Evolutionary conservation across 345 rosid genomes (phyloP).

Genomic region (Pistacia vera): DNA sequence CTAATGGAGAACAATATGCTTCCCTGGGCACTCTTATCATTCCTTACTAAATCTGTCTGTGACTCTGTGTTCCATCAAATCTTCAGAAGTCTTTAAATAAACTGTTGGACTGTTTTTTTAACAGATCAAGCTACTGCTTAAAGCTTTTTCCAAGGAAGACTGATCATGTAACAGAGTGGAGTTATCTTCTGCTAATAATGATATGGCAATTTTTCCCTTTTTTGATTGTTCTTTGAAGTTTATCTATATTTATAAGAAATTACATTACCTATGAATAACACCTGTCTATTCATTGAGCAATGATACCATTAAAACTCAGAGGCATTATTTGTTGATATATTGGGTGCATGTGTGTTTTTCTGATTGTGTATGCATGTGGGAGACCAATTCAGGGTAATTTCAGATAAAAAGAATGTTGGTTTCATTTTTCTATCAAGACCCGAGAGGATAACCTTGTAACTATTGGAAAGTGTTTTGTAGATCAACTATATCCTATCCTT

Average conservation of each 20-base stretch:
- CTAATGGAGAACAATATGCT: neutral
- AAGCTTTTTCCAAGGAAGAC: neutral
- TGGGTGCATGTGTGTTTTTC: neutral
- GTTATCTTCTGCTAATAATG: neutral
- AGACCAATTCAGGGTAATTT: neutral
- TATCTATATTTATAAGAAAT: neutral
- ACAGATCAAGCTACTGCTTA: neutral
- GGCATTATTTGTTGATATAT: neutral
- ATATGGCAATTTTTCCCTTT: neutral
- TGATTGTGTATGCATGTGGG: neutral
- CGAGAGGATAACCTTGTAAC: neutral
- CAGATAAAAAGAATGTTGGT: constrained; percentile 2
- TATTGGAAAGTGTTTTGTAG: constrained; percentile 51
- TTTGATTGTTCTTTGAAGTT: neutral
- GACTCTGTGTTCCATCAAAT: neutral
- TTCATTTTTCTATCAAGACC: neutral
- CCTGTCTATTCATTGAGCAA: neutral
- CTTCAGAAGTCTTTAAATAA: neutral
- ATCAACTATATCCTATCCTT: constrained; percentile 81
- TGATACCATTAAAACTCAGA: neutral
- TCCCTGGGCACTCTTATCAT: neutral
- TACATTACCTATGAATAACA: neutral
- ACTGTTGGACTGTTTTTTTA: neutral
- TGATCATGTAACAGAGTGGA: neutral
- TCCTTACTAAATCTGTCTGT: neutral